Evolutionary conservation across 148 eudicot genomes (phyloP).

Genomic region (Dysphania ambrosioides): DNA sequence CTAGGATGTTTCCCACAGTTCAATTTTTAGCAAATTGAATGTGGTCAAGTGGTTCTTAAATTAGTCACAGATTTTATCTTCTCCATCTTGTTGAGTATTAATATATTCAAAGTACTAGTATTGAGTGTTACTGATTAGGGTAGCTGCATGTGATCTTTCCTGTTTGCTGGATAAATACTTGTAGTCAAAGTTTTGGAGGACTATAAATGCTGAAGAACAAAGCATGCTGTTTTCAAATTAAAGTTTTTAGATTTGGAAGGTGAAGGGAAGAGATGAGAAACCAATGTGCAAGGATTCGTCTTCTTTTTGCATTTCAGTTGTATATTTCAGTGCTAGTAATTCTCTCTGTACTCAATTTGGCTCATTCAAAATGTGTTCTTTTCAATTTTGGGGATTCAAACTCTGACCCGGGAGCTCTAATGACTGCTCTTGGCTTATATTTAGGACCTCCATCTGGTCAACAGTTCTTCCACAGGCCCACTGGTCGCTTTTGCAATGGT

Average conservation of each 20-base stretch:
- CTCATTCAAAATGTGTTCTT: constrained; percentile 30
- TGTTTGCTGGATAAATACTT: constrained; percentile 5
- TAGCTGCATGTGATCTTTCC: constrained; percentile 5
- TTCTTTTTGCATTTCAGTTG: constrained; percentile 1
- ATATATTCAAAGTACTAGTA: background rate
- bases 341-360: constrained; percentile 3
- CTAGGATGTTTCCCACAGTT: background rate
- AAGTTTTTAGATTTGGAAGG: background rate
- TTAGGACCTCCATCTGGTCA: constrained; percentile 43
- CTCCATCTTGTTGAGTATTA: background rate
- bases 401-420: constrained; percentile 38
- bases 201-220: constrained; percentile 10
- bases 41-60: background rate
- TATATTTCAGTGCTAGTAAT: constrained; percentile 1
- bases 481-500: constrained; percentile 49
- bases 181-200: constrained; percentile 4
- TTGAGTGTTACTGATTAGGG: background rate
- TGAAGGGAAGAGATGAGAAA: constrained; percentile 17
- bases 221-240: background rate
- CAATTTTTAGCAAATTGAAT: background rate
- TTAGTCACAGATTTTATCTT: background rate
- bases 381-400: constrained; percentile 46
- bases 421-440: constrained; percentile 39
- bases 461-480: constrained; percentile 38
- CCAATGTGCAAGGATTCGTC: background rate